Conservation (phyloP, 768 basidiomycete species). For the Tricholoma hemisulphureum region DNA sequence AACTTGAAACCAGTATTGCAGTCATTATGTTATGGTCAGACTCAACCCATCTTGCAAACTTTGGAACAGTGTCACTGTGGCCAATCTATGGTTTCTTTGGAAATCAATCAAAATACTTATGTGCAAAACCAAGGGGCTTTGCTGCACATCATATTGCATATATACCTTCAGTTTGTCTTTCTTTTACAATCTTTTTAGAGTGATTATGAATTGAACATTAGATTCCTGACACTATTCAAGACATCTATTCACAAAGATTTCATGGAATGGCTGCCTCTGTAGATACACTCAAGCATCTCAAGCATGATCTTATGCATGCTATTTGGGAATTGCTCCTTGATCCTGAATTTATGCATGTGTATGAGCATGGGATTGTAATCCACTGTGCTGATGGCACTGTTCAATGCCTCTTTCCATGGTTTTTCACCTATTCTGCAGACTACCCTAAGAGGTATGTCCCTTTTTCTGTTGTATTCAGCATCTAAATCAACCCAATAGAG, state of each 20-base stretch:
- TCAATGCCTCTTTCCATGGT: slow-evolving; percentile 27
- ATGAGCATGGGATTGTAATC: slow-evolving; percentile 27
- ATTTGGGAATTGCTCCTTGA: slow-evolving; percentile 26
- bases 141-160: slow-evolving; percentile 40
- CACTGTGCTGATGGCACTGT: slow-evolving; percentile 26
- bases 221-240: slow-evolving; percentile 29
- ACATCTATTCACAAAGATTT: slow-evolving; percentile 12
- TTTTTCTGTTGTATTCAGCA: neutral
- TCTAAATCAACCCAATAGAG: neutral
- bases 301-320: slow-evolving; percentile 31
- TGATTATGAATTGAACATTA: slow-evolving; percentile 5
- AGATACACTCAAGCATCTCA: slow-evolving; percentile 28
- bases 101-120: slow-evolving; percentile 37
- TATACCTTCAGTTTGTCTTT: slow-evolving; percentile 32
- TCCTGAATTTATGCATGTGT: slow-evolving; percentile 26
- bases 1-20: neutral
- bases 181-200: neutral
- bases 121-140: slow-evolving; percentile 23
- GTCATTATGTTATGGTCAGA: slow-evolving; percentile 15
- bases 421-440: slow-evolving; percentile 36
- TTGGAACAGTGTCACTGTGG: slow-evolving; percentile 36
- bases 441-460: slow-evolving; percentile 34
- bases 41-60: slow-evolving; percentile 28
- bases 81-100: slow-evolving; percentile 39
- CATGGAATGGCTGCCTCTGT: slow-evolving; percentile 9